phyloP scores from a whole-genome alignment of 228 moss, liverwort and hornwort genomes.

The Sphagnum magellanicum region DNA sequence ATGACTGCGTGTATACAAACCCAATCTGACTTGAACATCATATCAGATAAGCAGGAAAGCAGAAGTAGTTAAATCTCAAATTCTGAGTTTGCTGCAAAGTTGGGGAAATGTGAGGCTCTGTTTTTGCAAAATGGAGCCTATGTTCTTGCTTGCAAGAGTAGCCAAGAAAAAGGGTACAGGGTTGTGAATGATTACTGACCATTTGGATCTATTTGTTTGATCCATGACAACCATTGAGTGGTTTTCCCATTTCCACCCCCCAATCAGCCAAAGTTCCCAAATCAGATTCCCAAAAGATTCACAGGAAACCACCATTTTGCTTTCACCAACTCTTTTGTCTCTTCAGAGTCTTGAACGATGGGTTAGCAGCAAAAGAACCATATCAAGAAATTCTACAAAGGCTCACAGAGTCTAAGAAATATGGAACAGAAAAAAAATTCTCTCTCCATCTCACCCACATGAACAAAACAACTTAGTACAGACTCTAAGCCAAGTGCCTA shows the following conservation, averaged over 20 bases:
- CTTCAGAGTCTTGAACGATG: not conserved
- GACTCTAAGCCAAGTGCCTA: too few relatives aligned
- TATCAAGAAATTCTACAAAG: not conserved
- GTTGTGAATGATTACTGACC: constrained; percentile 11
- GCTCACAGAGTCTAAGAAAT: not conserved
- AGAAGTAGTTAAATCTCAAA: not conserved
- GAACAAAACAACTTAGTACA: too few relatives aligned
- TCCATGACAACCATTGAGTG: not conserved
- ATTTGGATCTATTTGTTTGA: constrained; percentile 26
- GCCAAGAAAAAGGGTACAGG: not conserved
- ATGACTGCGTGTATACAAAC: not conserved
- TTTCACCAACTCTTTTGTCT: not conserved
- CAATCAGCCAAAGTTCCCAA: not conserved
- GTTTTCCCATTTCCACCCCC: not conserved
- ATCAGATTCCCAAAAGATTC: not conserved
- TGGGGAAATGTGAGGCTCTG: too few relatives aligned
- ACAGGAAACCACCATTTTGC: not conserved
- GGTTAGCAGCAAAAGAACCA: not conserved
- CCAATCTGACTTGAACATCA: not conserved
- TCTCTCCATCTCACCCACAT: too few relatives aligned
- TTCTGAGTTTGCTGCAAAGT: not conserved
- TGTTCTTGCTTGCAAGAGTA: too few relatives aligned
- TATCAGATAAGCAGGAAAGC: not conserved
- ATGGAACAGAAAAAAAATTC: too few relatives aligned
- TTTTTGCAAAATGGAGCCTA: too few relatives aligned